Base-by-base conservation (phyloP, 2,329 filamentous ascomycete species). In the Emmonsiellopsis sp. region DNA sequence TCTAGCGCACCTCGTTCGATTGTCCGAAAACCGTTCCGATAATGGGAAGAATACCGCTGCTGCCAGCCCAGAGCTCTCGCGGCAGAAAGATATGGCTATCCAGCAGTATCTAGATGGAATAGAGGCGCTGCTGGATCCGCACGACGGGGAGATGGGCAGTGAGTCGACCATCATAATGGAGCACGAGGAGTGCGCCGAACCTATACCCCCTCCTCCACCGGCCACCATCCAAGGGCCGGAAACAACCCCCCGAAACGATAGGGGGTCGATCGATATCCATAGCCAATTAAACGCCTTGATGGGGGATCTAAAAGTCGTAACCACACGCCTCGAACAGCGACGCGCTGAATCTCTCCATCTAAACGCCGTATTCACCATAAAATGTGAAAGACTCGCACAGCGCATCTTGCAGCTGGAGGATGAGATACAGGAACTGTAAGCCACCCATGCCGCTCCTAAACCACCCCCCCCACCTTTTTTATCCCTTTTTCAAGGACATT, bases 381-480 rank as follows among this genome's bases (percentile, higher is more conserved):
- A 81, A 56, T 76, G 80, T 54, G 78, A 84, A 63, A 73, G 73
- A 38, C 76, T 83, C 50, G 76, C 79, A 42, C 73, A 81, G 58
- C 78, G 78, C 51, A 81, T 86, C 54, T 72, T 81, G 26, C 78
- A 80, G 54, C 73, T 86, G 11, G 81, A 86, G 61, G 75, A 75
- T 38, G 77, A 80, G 43, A 72, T 86, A 43, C 63, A 73, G 41
- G 76, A 83, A 57, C 71, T 86, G 79, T 84, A 66, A 60, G 70
- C 63, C 30, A 7, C 15, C n/a, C 7, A 42, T 42, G 13, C 16
- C 40, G 4, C 40, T 5, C 40, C 40, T 8, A n/a, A 38, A 31
- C 30, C 9, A n/a, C 43, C 10, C 43, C 38, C n/a, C 26, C 31
- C 35, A 37, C 30, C 35, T 46, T 16, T 8, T 46, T 1, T 46